Base-by-base conservation (phyloP, 2,329 filamentous ascomycete genomes). In the Hansfordia pulvinata region DNA sequence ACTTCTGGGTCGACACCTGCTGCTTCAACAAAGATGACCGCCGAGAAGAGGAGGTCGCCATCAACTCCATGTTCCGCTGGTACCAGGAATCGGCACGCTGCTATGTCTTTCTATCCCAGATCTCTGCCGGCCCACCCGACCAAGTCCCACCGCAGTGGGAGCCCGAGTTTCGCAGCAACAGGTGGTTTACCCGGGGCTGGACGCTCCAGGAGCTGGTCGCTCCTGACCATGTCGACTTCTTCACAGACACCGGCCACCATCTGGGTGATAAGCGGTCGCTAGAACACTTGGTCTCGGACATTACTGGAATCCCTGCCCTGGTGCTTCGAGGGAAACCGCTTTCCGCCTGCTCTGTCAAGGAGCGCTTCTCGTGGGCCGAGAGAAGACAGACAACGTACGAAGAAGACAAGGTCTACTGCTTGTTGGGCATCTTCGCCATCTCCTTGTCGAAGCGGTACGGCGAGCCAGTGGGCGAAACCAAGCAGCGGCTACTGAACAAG, bases 1-100 rank as follows among this genome's bases (percentile, higher is more conserved):
- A 24, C 15, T 24, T 14, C 23, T 24, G 23, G 23, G 17, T 24
- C 23, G 23, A 24, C 23, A 24, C 14, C 23, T 24, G 23, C 14
- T 24, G 23, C 14, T 17, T 24, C 23, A 14, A 24, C 23, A 24
- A 24, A n/a, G 23, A 14, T 4, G 10, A 12, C 7, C 23, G 14
- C 7, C 9, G 17, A 9, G 23, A 24, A 16, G 17, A 24, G 23
- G 14, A 24, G 14, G 23, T 14, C 14, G 23, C 23, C 13, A 17
- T 24, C 14, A 14, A 12, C 10, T 14, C 23, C 13, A 24, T 24
- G 23, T 24, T 24, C 14, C 9, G 10, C 8, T 24, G 23, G 23
- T 24, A 24, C 14, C 23, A 24, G 23, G 10, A 11, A 14, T 14
- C 23, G 14, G 14, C 10, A 14, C 14, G 16, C 4, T 24, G 23